Conservation (phyloP, 148 eudicot genomes). For the Limonium bicolor region DNA sequence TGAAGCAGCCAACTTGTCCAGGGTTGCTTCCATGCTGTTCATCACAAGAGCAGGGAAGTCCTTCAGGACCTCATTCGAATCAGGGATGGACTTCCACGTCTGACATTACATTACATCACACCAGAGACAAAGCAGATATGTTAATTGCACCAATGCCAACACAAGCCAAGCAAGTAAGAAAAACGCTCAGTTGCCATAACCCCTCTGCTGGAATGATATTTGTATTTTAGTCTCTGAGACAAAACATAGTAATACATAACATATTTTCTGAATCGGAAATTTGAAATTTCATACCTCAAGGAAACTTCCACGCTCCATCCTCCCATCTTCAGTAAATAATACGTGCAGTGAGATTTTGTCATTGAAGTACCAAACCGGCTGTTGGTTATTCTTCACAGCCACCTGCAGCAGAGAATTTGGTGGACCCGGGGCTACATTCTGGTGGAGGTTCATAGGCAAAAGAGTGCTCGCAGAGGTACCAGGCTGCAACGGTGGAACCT, state of each 20-base stretch:
- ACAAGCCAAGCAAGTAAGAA: too few species aligned
- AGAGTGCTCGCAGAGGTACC: slow-evolving; percentile 69
- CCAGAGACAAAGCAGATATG: too few species aligned
- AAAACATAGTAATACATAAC: too few species aligned
- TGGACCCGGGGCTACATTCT: slow-evolving; percentile 75
- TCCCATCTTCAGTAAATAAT: slow-evolving; percentile 83
- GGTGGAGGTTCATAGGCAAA: slow-evolving; percentile 83
- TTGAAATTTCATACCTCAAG: slow-evolving; percentile 97
- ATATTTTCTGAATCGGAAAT: too few species aligned
- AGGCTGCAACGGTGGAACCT: slow-evolving; percentile 80
- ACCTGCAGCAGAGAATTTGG: slow-evolving; percentile 82
- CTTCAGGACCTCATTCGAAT: slow-evolving; percentile 75
- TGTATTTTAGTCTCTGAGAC: too few species aligned
- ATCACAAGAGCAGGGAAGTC: slow-evolving; percentile 60
- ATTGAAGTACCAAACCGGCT: slow-evolving; percentile 90
- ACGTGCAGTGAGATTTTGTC: slow-evolving; percentile 59
- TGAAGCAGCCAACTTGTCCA: slow-evolving; percentile 54
- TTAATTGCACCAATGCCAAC: too few species aligned
- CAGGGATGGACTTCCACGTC: slow-evolving; percentile 98
- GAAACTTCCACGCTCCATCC: slow-evolving; percentile 81
- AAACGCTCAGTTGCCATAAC: too few species aligned
- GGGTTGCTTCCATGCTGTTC: slow-evolving; percentile 60
- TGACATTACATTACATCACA: too few species aligned
- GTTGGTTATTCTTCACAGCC: slow-evolving; percentile 93
- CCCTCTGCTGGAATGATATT: too few species aligned